Conservation (phyloP, 495 filamentous ascomycete species). For the Penicillium maclennaniae region DNA sequence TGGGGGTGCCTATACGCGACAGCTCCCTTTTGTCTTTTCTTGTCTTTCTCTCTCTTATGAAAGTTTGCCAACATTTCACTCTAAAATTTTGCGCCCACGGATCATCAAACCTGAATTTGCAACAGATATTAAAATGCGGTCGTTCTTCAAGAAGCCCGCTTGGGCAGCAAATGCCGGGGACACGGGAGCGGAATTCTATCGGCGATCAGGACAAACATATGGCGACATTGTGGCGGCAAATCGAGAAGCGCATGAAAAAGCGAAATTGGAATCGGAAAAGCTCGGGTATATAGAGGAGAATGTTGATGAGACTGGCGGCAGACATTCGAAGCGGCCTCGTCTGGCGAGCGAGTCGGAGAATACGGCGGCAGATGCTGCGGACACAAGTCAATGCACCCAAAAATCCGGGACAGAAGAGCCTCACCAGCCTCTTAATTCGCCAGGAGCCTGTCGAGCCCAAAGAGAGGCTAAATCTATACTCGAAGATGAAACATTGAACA, state of each 20-base stretch:
- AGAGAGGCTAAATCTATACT: background rate
- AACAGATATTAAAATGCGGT: constrained; percentile 40
- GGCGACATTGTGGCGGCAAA: constrained; percentile 56
- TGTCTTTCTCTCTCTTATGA: background rate
- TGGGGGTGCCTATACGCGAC: background rate
- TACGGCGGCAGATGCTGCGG: background rate
- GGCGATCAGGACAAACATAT: constrained; percentile 61
- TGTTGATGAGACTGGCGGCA: background rate
- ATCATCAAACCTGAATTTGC: background rate
- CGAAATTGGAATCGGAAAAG: background rate
- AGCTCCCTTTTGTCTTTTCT: background rate
- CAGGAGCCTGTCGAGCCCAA: background rate
- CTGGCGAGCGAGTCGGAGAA: background rate
- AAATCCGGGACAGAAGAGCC: background rate
- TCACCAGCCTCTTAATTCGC: background rate
- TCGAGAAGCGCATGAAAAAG: constrained; percentile 27
- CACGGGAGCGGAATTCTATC: constrained; percentile 59
- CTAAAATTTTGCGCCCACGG: background rate
- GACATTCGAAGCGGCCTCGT: constrained; percentile 8
- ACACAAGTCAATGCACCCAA: background rate
- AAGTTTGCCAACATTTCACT: background rate
- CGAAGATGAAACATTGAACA: background rate
- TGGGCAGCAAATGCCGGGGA: constrained; percentile 46
- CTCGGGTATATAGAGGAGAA: background rate
- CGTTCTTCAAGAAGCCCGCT: constrained; percentile 65